phyloP scores from a whole-genome alignment of 2,329 filamentous ascomycete genomes.

The Diaporthe caulivora region DNA sequence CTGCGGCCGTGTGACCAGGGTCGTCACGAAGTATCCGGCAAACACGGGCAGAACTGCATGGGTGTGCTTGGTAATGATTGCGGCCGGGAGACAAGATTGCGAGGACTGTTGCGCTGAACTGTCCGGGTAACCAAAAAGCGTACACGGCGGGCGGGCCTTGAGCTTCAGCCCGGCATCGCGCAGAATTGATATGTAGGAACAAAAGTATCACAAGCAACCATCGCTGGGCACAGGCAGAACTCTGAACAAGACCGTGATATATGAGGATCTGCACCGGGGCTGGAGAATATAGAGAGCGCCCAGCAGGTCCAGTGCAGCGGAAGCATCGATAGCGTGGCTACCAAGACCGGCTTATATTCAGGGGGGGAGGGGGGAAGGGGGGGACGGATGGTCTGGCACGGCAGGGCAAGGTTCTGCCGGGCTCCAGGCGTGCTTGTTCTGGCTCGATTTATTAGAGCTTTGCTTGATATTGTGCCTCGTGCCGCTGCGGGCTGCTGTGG shows the following conservation, averaged over 20 bases:
- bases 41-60: not conserved
- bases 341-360: not conserved
- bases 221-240: not conserved
- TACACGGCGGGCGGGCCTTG: not conserved
- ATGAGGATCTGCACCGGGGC: conserved; percentile 24
- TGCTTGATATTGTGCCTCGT: not conserved
- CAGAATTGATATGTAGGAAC: not conserved
- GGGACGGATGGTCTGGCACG: not conserved
- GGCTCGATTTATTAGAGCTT: not conserved
- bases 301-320: conserved; percentile 9
- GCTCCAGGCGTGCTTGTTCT: not conserved
- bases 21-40: not conserved
- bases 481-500: not conserved
- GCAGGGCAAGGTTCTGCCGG: not conserved
- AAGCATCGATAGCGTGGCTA: not conserved
- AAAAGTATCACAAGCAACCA: not conserved
- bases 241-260: not conserved
- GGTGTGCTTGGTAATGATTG: not conserved
- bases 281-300: not conserved
- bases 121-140: not conserved
- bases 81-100: not conserved
- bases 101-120: not conserved
- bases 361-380: conserved; percentile 7
- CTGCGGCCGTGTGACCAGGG: not conserved
- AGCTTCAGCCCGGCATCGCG: not conserved